These are phyloP conservation scores for Yamadazyma pseudoaaseri DNA, from an alignment of 1,139 yeast genomes.

Conservation along the genomic window DNA sequence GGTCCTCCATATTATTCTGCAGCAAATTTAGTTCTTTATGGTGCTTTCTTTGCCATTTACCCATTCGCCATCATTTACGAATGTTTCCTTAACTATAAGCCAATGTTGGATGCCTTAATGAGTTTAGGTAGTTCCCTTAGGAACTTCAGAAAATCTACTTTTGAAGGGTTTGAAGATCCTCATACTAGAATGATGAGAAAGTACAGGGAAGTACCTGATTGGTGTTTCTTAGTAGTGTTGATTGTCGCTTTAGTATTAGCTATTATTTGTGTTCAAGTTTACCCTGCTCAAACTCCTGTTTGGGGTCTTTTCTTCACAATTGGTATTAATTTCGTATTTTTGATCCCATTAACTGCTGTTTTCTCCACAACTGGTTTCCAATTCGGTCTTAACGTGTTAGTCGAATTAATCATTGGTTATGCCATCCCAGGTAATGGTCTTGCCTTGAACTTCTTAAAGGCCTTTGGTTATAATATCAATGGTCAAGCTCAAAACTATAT, in stretches of 20 bases:
- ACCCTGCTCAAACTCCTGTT: conserved; percentile 50
- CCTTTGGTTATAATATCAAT: conserved; percentile 58
- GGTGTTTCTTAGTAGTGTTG: conserved; percentile 52
- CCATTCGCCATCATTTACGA: conserved; percentile 55
- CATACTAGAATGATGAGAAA: conserved; percentile 55
- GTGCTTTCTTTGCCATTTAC: conserved; percentile 56
- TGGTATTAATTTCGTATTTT: conserved; percentile 52
- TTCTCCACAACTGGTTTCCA: conserved; percentile 54
- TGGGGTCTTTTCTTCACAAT: conserved; percentile 61
- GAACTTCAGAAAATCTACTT: conserved; percentile 45
- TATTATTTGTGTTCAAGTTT: conserved; percentile 45
- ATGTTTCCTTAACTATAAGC: conserved; percentile 27
- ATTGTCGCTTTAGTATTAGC: conserved; percentile 50
- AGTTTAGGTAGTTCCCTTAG: conserved; percentile 9
- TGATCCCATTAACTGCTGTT: conserved; percentile 55
- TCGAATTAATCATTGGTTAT: conserved; percentile 61
- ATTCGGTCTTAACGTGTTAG: conserved; percentile 57
- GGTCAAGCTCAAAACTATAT: conserved; percentile 62
- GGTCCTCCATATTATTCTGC: conserved; percentile 49
- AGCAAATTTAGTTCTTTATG: conserved; percentile 47
- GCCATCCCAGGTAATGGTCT: conserved; percentile 63
- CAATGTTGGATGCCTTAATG: conserved; percentile 14
- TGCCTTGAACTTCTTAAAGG: conserved; percentile 59
- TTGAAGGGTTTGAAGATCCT: conserved; percentile 41
- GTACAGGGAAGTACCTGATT: conserved; percentile 63